A percentile compares a stretch with the other conserved stretches of the same genome.
These are phyloP conservation scores for Goffeauzyma gilvescens DNA, from an alignment of 768 basidiomycete genomes.

Conservation along the genomic window DNA sequence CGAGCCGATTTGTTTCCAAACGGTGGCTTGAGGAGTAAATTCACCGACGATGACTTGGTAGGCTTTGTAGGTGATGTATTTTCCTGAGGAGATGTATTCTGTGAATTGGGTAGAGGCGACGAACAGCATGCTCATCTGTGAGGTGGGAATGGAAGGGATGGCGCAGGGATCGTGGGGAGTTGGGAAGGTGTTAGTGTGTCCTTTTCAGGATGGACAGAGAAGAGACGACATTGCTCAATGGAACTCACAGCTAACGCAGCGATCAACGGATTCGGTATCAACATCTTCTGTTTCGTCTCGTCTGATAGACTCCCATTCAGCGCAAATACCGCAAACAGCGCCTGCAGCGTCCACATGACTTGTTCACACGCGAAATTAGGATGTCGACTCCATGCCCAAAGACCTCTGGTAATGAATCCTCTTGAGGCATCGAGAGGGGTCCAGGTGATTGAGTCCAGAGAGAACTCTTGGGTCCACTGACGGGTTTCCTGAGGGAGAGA, in stretches of 20 bases:
- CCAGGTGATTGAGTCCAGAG: neutral
- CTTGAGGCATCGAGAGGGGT: slow-evolving; percentile 30
- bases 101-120: slow-evolving; percentile 58
- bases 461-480: slow-evolving; percentile 1
- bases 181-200: neutral
- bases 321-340: slow-evolving; percentile 20
- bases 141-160: slow-evolving; percentile 7
- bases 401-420: slow-evolving; percentile 65
- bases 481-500: too few species aligned
- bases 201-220: neutral
- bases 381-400: slow-evolving; percentile 75
- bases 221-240: neutral
- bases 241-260: slow-evolving; percentile 24
- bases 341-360: slow-evolving; percentile 40
- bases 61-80: slow-evolving; percentile 39
- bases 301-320: neutral
- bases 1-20: too few species aligned
- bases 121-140: slow-evolving; percentile 47
- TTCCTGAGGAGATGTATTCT: slow-evolving; percentile 55
- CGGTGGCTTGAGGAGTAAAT: slow-evolving; percentile 44
- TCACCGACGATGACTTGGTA: slow-evolving; percentile 65
- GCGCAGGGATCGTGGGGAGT: slow-evolving; percentile 9
- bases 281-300: slow-evolving; percentile 1
- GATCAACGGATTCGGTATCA: slow-evolving; percentile 20
- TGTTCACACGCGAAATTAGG: slow-evolving; percentile 89